A percentile compares a stretch with the other conserved stretches of the same genome.
Evolutionary conservation across 2,329 filamentous ascomycete genomes (phyloP).

Genomic region (Byssoonygena ceratinophila): DNA sequence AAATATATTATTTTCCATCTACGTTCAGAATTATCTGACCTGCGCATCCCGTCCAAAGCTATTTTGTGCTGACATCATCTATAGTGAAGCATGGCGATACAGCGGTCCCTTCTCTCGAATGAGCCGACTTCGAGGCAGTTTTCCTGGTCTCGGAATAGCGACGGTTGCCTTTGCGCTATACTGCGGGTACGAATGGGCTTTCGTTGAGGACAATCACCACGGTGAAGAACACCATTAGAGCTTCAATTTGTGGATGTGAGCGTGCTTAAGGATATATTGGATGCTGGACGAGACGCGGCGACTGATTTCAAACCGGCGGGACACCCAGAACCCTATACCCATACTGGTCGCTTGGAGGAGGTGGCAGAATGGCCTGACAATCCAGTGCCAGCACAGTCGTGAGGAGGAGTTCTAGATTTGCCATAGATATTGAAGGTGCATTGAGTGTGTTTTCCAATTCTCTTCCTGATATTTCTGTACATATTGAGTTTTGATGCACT

Average conservation of each 20-base stretch:
- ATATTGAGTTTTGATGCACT: constrained; percentile 1
- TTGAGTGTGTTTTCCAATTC: neutral
- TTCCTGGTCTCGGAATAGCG: constrained; percentile 87
- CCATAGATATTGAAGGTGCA: constrained; percentile 5
- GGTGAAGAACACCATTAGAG: constrained; percentile 37
- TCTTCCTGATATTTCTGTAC: constrained; percentile 5
- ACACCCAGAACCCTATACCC: neutral
- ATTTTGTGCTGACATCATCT: constrained; percentile 20
- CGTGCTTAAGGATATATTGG: neutral
- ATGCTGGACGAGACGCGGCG: neutral
- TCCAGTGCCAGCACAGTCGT: neutral
- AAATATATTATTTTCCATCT: no score
- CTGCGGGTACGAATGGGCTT: constrained; percentile 79
- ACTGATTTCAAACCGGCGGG: neutral
- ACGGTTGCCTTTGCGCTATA: constrained; percentile 84
- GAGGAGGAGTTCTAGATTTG: neutral
- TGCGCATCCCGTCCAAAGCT: no score
- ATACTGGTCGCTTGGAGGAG: neutral
- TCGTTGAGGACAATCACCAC: constrained; percentile 61
- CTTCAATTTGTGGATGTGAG: neutral
- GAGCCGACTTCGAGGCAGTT: constrained; percentile 76
- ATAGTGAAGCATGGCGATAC: constrained; percentile 91
- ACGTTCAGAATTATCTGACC: no score
- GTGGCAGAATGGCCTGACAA: neutral
- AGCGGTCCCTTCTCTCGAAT: constrained; percentile 73